Conservation (phyloP, 2,329 filamentous ascomycete species). For the Penicillium janthinellum region DNA sequence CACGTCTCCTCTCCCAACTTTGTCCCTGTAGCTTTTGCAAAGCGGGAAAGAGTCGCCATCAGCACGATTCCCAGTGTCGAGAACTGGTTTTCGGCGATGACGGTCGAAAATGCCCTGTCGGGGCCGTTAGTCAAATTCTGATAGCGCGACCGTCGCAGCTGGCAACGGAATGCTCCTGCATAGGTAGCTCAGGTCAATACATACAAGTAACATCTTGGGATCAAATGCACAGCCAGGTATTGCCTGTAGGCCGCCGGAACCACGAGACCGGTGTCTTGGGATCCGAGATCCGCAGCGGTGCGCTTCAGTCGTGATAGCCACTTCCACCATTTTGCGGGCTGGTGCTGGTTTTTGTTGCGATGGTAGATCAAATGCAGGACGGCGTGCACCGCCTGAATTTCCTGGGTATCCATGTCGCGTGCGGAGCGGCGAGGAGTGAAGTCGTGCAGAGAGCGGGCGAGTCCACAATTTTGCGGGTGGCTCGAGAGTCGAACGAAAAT, state of each 20-base stretch:
- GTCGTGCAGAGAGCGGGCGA: not conserved
- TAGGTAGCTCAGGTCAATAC: slow-evolving; percentile 12
- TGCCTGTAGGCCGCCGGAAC: slow-evolving; percentile 24
- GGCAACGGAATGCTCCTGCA: not conserved
- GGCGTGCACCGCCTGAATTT: slow-evolving; percentile 37
- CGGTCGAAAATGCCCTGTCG: slow-evolving; percentile 61
- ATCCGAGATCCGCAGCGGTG: slow-evolving; percentile 58
- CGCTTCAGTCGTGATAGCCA: slow-evolving; percentile 71
- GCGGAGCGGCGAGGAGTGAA: not conserved
- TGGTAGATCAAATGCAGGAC: slow-evolving; percentile 71
- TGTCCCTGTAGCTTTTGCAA: slow-evolving; percentile 50
- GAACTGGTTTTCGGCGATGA: slow-evolving; percentile 73
- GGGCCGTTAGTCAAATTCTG: slow-evolving; percentile 8
- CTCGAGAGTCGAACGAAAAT: not conserved
- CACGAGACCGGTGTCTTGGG: slow-evolving; percentile 32
- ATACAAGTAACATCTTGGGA: slow-evolving; percentile 48
- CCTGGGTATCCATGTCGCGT: slow-evolving; percentile 32
- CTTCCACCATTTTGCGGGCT: slow-evolving; percentile 78
- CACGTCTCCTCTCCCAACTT: slow-evolving; percentile 27
- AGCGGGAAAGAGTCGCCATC: slow-evolving; percentile 63
- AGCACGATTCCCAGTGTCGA: slow-evolving; percentile 71
- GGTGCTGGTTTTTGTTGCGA: slow-evolving; percentile 91
- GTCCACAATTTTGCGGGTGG: not conserved
- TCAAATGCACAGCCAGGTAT: slow-evolving; percentile 36
- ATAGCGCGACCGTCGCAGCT: not conserved